Evolutionary conservation across 1,284 basidiomycete species (phyloP).

Genomic region (Tilletia horrida): DNA sequence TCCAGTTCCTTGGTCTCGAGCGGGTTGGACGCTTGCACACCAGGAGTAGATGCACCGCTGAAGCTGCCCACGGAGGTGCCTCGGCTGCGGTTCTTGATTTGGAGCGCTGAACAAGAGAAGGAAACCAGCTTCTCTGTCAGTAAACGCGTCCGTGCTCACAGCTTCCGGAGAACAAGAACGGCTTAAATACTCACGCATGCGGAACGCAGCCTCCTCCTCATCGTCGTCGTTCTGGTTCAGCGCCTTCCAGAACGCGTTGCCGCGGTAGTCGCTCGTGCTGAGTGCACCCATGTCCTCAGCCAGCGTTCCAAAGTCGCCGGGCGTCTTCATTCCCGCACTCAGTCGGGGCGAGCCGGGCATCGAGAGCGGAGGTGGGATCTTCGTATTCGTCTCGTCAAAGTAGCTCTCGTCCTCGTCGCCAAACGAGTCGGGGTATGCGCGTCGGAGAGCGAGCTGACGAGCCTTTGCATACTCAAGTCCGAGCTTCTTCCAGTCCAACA

Average conservation of each 20-base stretch:
- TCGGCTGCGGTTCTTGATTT: constrained; percentile 38
- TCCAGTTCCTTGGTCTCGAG: constrained; percentile 42
- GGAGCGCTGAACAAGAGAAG: constrained; percentile 27
- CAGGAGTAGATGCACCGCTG: constrained; percentile 45
- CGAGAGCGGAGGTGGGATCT: constrained; percentile 67
- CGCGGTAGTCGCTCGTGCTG: constrained; percentile 46
- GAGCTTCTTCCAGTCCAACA: constrained; percentile 97
- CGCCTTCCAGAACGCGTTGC: constrained; percentile 45
- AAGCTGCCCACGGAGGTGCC: constrained; percentile 47
- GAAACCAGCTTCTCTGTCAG: neutral
- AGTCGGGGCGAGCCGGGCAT: constrained; percentile 83
- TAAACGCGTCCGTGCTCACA: neutral
- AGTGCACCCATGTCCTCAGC: constrained; percentile 48
- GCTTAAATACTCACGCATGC: constrained; percentile 55
- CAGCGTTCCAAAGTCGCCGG: constrained; percentile 48
- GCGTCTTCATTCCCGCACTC: constrained; percentile 37
- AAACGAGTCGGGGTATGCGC: constrained; percentile 94
- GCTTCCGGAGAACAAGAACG: constrained; percentile 56
- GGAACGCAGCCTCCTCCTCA: constrained; percentile 41
- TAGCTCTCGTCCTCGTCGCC: constrained; percentile 64
- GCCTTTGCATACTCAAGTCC: constrained; percentile 96
- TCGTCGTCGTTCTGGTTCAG: constrained; percentile 44
- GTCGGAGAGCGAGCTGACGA: constrained; percentile 80
- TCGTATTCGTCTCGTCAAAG: constrained; percentile 64
- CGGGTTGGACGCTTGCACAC: constrained; percentile 30